Conservation (phyloP, 2,329 filamentous ascomycete genomes). For the Fusarium buxicola region DNA sequence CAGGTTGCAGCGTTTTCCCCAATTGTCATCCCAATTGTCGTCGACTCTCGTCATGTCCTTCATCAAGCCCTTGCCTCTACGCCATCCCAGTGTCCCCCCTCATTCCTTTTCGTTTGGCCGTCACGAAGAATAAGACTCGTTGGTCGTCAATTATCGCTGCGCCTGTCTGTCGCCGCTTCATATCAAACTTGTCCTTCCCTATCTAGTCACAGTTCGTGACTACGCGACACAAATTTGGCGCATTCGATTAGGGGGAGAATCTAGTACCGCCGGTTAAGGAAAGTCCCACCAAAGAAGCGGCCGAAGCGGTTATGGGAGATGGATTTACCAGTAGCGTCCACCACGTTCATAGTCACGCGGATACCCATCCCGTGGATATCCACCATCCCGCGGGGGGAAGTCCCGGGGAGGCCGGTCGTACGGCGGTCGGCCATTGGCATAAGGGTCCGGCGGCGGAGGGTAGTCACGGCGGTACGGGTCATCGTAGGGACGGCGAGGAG, state of each 20-base stretch:
- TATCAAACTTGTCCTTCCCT: constrained; percentile 34
- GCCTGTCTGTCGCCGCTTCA: constrained; percentile 23
- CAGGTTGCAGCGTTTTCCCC: constrained; percentile 31
- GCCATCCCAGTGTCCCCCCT: constrained; percentile 35
- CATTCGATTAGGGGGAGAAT: constrained; percentile 42
- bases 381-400: constrained; percentile 58
- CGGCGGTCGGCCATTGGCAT: constrained; percentile 65
- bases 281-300: constrained; percentile 47
- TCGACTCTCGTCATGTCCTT: constrained; percentile 31
- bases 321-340: constrained; percentile 63
- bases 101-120: constrained; percentile 30
- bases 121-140: constrained; percentile 35
- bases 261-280: constrained; percentile 53
- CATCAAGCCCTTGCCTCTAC: constrained; percentile 36
- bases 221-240: constrained; percentile 31
- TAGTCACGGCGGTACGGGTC: constrained; percentile 81
- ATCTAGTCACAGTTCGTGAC: constrained; percentile 25
- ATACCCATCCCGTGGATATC: constrained; percentile 57
- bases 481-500: constrained; percentile 76
- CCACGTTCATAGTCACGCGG: constrained; percentile 63
- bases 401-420: constrained; percentile 69
- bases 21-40: constrained; percentile 22
- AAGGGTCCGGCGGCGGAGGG: constrained; percentile 73
- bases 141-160: constrained; percentile 40
- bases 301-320: constrained; percentile 42